Evolutionary conservation across 1,284 basidiomycete genomes (phyloP), one percentile per base, ranked within the genome.

Genomic region (Mrakiaceae sp.): DNA sequence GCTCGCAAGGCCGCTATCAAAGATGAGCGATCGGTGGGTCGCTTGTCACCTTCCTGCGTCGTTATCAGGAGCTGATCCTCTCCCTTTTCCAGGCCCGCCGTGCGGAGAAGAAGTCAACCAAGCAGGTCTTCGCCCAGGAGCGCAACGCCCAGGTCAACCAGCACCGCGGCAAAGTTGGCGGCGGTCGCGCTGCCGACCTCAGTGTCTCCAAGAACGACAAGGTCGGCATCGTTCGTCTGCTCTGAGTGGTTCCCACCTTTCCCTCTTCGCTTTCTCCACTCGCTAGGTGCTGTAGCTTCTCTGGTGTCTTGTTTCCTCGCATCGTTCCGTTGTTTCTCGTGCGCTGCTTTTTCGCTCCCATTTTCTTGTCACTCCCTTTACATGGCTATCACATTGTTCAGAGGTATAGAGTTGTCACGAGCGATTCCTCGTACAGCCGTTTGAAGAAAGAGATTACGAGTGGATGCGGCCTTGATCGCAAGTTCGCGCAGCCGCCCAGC

Each of bases 41-140:
- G 7, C 27, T 53, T 53, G n/a, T 63, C 47, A 5, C 9, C 55
- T 48, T 11, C 47, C 14, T 11, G 7, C 3, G 42, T 52, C 27
- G 51, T 56, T 39, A 57, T 54, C 53, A 4, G 14, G 40, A 39
- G 10, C n/a, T 51, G 7, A 8, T 11, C 12, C n/a, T 16, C 52
- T 63, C 51, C 27, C 56, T 52, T n/a, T 43, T 53, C 5, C 62
- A 78, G 71, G 69, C 71, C 5, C 83, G 93, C 52, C 81, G 92
- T 55, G 79, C 76, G 11, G 87, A 91, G 73, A 97, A 95, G 79
- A 95, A 90, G 74, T 76, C 78, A 0, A 87, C 80, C 46, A 88
- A 86, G 71, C 84, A 89, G 67, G 80, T 85, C 63, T 97, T 91
- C 72, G 80, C 79, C 0, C 79, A 79, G 7, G 93, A 95, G 74